Evolutionary conservation across 805 yeast species (phyloP), one percentile per base, ranked within the genome.

Genomic region (Suhomyces faveliae): DNA sequence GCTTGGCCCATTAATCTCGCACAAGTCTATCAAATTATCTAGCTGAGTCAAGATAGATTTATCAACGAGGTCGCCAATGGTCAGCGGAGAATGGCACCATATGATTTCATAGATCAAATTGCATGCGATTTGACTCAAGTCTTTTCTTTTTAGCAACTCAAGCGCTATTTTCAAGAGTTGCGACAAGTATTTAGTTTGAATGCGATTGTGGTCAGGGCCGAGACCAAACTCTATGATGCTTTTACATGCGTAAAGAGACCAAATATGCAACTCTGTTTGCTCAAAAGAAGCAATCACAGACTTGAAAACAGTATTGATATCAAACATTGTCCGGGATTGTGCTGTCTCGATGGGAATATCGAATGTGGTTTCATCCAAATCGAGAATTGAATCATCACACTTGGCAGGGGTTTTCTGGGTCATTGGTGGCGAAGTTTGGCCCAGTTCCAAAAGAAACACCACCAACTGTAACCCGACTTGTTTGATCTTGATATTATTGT

Each of bases 1-100:
- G 1, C 64, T 57, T 2, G 94, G 92, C 0, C 92, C 92, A 59
- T 77, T 79, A 0, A 83, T 66, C 40, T 80, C 85, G 0, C 87
- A 66, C 5, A 78, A 58, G 30, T 83, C 85, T 41, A 78, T 64
- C 1, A 81, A 45, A 23, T 76, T 77, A 37, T 76, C 77, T 25
- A 83, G 61, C 51, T 78, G 79, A 39, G 71, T 77, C 3, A 67
- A 47, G 7, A 81, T 54, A 0, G 78, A 60, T 7, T 60, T 59
- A 45, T 82, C 86, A 2, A 63, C 37, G 2, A 59, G 24, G 9
- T 44, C 27, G 15, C 48, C 42, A 22, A 61, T 37, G 17, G 43
- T 46, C n/a, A 45, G 43, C 4, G 45, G 45, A 2, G 52, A 38
- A 38, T 47, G 54, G 29, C 20, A 21, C 8, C 27, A 12, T 2